phyloP scores from a whole-genome alignment of 441 rosid genomes.

The Aleurites moluccanus region DNA sequence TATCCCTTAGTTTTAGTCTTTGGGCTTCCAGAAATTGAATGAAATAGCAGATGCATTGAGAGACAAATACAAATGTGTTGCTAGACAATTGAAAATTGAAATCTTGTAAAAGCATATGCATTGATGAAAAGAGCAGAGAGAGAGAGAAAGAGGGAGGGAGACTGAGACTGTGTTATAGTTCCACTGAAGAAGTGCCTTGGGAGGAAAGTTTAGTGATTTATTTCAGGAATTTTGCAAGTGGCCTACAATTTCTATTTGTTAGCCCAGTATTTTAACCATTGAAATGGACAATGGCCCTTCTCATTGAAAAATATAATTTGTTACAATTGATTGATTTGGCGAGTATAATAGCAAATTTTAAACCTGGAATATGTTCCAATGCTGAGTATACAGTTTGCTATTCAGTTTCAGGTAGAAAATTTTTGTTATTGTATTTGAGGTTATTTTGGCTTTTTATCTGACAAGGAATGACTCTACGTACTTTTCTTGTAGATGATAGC shows the following conservation, averaged over 20 bases:
- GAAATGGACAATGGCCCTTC: no score
- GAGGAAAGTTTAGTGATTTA: not conserved
- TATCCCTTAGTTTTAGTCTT: not conserved
- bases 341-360: not conserved
- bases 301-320: no score
- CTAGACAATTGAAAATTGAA: not conserved
- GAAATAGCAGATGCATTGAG: no score
- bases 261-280: not conserved
- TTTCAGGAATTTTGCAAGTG: not conserved
- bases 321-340: not conserved
- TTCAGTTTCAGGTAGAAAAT: not conserved
- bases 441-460: not conserved
- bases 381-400: not conserved
- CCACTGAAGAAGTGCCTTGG: not conserved
- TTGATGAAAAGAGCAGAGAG: not conserved
- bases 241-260: not conserved
- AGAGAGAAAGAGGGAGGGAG: no score
- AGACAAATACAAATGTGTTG: no score
- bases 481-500: slow-evolving; percentile 60
- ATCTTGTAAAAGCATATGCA: not conserved
- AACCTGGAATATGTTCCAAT: not conserved
- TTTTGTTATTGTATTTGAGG: not conserved
- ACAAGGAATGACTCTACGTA: not conserved
- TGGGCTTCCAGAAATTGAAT: no score
- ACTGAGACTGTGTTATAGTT: no score